Conservation (phyloP, 2,329 filamentous ascomycete species). For the Simplicillium aogashimaense region DNA sequence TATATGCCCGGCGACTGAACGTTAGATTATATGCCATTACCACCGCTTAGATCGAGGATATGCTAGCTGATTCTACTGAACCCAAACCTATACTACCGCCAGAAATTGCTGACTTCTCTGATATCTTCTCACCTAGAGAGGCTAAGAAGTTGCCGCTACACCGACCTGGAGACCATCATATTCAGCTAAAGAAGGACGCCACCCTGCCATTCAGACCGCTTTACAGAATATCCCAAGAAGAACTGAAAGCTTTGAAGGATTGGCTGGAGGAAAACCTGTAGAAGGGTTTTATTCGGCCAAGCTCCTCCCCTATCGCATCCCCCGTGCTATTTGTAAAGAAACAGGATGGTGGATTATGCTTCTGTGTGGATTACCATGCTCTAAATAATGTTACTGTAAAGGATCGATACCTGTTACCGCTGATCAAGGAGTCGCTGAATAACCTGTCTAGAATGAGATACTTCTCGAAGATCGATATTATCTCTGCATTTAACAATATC, state of each 20-base stretch:
- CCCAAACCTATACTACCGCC: too few relatives aligned
- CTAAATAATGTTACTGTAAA: conserved; percentile 16
- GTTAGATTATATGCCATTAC: too few relatives aligned
- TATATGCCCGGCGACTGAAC: too few relatives aligned
- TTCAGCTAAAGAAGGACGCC: not conserved
- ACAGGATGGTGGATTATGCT: conserved; percentile 7
- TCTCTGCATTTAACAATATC: conserved; percentile 8
- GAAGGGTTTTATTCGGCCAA: conserved; percentile 1
- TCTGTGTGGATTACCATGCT: conserved; percentile 15
- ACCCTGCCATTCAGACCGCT: not conserved
- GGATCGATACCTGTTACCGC: conserved; percentile 13
- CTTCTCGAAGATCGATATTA: not conserved
- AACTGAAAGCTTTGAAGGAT: not conserved
- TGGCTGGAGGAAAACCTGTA: not conserved
- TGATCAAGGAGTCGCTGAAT: conserved; percentile 13
- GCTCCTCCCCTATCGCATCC: not conserved
- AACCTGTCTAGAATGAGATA: not conserved
- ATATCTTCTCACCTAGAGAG: too few relatives aligned
- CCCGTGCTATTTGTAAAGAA: conserved; percentile 10
- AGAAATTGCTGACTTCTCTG: too few relatives aligned
- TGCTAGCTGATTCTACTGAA: too few relatives aligned
- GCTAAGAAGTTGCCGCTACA: not conserved
- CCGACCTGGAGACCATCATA: not conserved
- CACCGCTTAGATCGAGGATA: too few relatives aligned
- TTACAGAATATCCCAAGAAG: not conserved